Base-by-base conservation (phyloP, 2,329 filamentous ascomycete species). In the Alternaria brassicicola region DNA sequence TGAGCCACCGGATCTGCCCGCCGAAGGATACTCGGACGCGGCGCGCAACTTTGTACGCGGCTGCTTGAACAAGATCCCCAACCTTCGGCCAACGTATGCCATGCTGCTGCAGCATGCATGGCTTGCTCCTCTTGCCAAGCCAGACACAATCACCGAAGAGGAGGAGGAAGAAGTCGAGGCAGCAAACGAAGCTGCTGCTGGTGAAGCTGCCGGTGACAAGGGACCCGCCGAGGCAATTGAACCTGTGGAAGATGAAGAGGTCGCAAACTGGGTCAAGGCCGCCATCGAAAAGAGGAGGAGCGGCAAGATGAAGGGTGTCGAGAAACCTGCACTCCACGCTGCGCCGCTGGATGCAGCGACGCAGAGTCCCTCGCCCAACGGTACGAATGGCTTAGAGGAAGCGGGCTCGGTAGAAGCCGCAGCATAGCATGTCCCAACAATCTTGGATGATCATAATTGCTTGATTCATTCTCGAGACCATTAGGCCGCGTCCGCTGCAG, bases 51-150 rank as follows among this genome's bases (percentile, higher is more conserved):
- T 99, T 79, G 94, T 99, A 23, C 84, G 86, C 36, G 89, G 89
- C 42, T 98, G 95, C 76, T 83, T 99, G 45, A 93, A 97, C 82
- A 99, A 99, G 78, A 90, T 92, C 21, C 92, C 95, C 8, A 91
- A 91, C 67, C 86, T 96, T 59, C 88, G 95, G n/a, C 94, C 93
- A n/a, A 95, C 91, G 0, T 99, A 99, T 75, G 87, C 89, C 50
- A 93, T 92, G 83, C 85, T 99, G 5, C 84, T 99, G 10, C 88
- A 92, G 69, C 94, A 98, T 73, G 88, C 91, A 26, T 99, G 95
- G 95, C 84, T 99, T 5, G 84, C 87, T 8, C 83, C 86, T 1
- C 82, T 97, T 35, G 86, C 89, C 63, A 90, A 93, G 66, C 91
- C 91, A 2, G 84, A 87, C n/a, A 90, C 87, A 1, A 92, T 93